These are phyloP conservation scores for Irpex lacteus DNA, from an alignment of 1,284 basidiomycete genomes.

Conservation along the genomic window DNA sequence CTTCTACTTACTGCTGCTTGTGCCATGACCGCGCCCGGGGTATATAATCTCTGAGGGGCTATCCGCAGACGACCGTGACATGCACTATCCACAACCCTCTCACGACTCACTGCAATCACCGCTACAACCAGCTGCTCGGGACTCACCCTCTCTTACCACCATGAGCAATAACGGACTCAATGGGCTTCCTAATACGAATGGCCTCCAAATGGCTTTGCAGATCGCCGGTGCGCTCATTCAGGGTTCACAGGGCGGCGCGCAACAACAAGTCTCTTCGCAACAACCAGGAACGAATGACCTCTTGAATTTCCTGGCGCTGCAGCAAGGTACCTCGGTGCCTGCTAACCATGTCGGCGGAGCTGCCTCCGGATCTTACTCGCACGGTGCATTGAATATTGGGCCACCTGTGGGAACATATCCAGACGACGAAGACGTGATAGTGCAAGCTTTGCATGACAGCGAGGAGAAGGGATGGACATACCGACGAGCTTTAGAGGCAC, in stretches of 20 bases:
- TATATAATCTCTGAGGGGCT: not conserved
- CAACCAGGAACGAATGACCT: not conserved
- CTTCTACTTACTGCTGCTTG: not conserved
- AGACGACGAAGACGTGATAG: conserved; percentile 52
- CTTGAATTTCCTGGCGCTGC: not conserved
- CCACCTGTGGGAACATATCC: conserved; percentile 48
- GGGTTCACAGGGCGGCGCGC: not conserved
- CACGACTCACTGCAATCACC: not conserved
- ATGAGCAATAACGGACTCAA: not conserved
- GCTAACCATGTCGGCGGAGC: not conserved
- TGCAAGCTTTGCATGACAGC: conserved; percentile 39
- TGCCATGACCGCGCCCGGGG: not conserved
- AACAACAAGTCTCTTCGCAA: not conserved
- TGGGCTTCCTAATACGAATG: not conserved
- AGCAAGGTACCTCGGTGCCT: not conserved
- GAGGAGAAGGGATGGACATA: conserved; percentile 35
- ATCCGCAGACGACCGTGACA: not conserved
- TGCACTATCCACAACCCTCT: not conserved
- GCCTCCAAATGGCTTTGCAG: conserved; percentile 1
- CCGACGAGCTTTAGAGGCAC: conserved; percentile 38
- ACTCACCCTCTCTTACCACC: not conserved
- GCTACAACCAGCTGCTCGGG: not conserved
- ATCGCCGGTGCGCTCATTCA: not conserved
- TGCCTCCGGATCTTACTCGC: not conserved
- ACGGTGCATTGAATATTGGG: conserved; percentile 41